Evolutionary conservation across 2,329 filamentous ascomycete species (phyloP), one percentile per base, ranked within the genome.

Genomic region (Monosporascus ibericus): DNA sequence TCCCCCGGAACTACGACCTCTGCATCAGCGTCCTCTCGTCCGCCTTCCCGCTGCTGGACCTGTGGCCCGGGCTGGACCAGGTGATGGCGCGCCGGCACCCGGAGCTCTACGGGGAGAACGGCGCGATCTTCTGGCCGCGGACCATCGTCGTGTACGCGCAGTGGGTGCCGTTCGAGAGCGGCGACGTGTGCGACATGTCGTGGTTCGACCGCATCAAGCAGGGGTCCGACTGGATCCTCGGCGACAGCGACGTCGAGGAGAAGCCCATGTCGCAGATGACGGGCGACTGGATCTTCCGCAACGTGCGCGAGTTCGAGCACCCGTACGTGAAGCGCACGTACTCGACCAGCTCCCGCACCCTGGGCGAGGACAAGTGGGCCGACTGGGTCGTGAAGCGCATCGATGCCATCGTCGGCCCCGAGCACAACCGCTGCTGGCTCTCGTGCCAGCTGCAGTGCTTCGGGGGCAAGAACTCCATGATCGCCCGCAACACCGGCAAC

Each of bases 311-410:
- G 58, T 78, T 77, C 52, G 69, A 75, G 27, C 69, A 73, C 22
- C 76, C 76, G 0, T 78, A 78, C 51, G 67, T 72, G 47, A 78
- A 78, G 65, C 69, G 74, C 7, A 75, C 74, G 2, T 74, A 75
- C 51, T 48, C 66, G 20, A 78, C 74, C 20, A 68, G 66, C 9
- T 75, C 73, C 14, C 71, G 60, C 20, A 72, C 68, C 1, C 68
- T 78, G 8, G 59, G 50, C 0, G 64, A 63, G 37, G 68, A 73
- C 47, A 63, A 64, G 3, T 77, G 73, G 74, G 65, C 70, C 7
- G 58, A 69, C 8, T 70, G 67, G 64, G 65, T 72, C 1, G 62
- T 65, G 2, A 57, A 59, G 1, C 66, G 71, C 25, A 68, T 75
- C 55, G 65, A 75, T 49, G 60, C 64, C 14, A 64, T 75, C 49